These are phyloP conservation scores for Suhomyces bolitotheri DNA, from an alignment of 1,139 yeast species.

Conservation along the genomic window DNA sequence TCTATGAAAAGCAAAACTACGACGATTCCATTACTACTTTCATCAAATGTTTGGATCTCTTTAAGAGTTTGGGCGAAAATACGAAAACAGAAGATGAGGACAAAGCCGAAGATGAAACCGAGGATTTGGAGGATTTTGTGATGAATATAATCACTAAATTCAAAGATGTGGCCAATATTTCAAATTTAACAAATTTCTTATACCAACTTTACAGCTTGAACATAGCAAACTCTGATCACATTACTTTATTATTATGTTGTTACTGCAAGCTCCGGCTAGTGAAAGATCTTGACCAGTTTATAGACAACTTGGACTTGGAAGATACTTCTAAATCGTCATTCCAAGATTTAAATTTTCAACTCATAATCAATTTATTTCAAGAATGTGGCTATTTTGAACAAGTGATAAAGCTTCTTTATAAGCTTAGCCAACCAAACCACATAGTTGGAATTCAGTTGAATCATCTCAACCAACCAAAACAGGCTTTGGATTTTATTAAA, in stretches of 20 bases:
- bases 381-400: constrained; percentile 73
- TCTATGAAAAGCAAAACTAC: constrained; percentile 64
- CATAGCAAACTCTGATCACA: constrained; percentile 72
- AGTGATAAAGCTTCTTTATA: constrained; percentile 71
- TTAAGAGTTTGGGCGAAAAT: constrained; percentile 4
- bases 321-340: constrained; percentile 19
- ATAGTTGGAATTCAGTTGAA: constrained; percentile 77
- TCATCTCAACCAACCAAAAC: constrained; percentile 62
- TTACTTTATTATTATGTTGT: constrained; percentile 77
- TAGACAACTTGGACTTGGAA: constrained; percentile 42
- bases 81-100: constrained; percentile 2
- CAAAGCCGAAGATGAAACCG: constrained; percentile 20
- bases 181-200: constrained; percentile 63
- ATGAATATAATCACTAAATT: constrained; percentile 80
- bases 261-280: constrained; percentile 74
- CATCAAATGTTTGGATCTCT: constrained; percentile 41
- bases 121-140: constrained; percentile 53
- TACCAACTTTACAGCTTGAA: constrained; percentile 52
- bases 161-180: constrained; percentile 79
- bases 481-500: constrained; percentile 66
- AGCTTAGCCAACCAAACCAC: constrained; percentile 68
- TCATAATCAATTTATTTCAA: constrained; percentile 70
- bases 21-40: constrained; percentile 73
- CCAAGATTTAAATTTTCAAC: constrained; percentile 62
- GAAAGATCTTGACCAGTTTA: constrained; percentile 59